Conservation (phyloP, 176 grass and related monocot genomes). For the Pharus latifolius region DNA sequence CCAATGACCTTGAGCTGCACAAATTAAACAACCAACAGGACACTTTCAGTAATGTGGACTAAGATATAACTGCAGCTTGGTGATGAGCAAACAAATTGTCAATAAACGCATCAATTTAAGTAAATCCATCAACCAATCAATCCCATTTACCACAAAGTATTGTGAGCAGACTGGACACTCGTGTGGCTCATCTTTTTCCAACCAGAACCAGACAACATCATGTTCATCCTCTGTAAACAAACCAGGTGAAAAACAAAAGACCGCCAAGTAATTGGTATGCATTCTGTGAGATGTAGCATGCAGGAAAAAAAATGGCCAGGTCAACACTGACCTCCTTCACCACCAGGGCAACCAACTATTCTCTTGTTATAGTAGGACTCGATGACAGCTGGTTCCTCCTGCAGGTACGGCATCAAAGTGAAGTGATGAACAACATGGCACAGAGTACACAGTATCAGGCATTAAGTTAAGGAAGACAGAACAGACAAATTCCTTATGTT, state of each 20-base stretch:
- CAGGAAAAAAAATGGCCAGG: slow-evolving; percentile 2
- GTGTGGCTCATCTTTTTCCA: slow-evolving; percentile 92
- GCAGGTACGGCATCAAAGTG: slow-evolving; percentile 10
- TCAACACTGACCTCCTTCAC: slow-evolving; percentile 59
- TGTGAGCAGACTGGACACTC: slow-evolving; percentile 93
- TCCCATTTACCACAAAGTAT: slow-evolving; percentile 77
- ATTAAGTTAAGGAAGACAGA: background rate
- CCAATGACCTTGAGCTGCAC: slow-evolving; percentile 89
- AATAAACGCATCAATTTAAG: background rate
- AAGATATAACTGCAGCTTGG: background rate
- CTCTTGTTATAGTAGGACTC: slow-evolving; percentile 88
- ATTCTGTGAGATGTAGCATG: background rate
- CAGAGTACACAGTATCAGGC: background rate
- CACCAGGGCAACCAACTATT: slow-evolving; percentile 92
- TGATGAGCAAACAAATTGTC: background rate
- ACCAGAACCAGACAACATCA: slow-evolving; percentile 98
- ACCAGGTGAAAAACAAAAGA: background rate
- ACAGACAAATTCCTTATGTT: background rate
- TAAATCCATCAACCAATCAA: background rate
- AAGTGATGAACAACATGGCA: slow-evolving; percentile 14
- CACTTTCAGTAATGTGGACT: background rate
- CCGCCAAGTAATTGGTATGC: background rate
- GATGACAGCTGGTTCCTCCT: slow-evolving; percentile 88
- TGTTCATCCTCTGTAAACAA: slow-evolving; percentile 91
- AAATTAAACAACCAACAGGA: slow-evolving; percentile 17